Evolutionary conservation across 257 asterid species (phyloP).

Genomic region (Solanum bukasovii): DNA sequence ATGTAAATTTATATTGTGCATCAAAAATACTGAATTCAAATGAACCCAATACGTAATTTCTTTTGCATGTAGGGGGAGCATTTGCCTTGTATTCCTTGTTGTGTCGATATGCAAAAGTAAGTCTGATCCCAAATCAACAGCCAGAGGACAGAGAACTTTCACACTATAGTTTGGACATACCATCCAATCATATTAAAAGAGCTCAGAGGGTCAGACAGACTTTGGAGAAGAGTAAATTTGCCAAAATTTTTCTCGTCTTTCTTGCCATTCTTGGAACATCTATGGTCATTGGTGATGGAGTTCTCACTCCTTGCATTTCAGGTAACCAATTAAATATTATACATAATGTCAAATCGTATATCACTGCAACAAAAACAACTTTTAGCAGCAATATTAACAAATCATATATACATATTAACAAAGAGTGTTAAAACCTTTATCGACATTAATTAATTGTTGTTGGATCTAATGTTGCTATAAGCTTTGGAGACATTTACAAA

Average conservation of each 20-base stretch:
- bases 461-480: rapidly evolving
- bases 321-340: slow-evolving; percentile 9
- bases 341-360: not conserved
- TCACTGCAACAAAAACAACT: not conserved
- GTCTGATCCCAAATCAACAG: slow-evolving; percentile 59
- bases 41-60: not conserved
- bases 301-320: slow-evolving; percentile 76
- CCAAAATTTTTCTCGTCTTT: slow-evolving; percentile 42
- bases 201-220: slow-evolving; percentile 37
- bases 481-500: too few species aligned
- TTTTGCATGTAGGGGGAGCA: slow-evolving; percentile 47
- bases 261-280: slow-evolving; percentile 67
- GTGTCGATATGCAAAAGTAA: slow-evolving; percentile 63
- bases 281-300: slow-evolving; percentile 83
- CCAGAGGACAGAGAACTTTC: slow-evolving; percentile 57
- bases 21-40: not conserved
- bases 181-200: slow-evolving; percentile 29
- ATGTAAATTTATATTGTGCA: not conserved
- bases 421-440: too few species aligned
- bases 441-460: too few species aligned
- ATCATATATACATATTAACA: too few species aligned
- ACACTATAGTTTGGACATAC: slow-evolving; percentile 37
- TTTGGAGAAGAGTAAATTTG: slow-evolving; percentile 38
- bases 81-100: slow-evolving; percentile 66
- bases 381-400: too few species aligned